Evolutionary conservation across 306 rosid genomes (phyloP), one percentile per base, ranked within the genome.

Genomic region (Amphicarpaea edgeworthii): DNA sequence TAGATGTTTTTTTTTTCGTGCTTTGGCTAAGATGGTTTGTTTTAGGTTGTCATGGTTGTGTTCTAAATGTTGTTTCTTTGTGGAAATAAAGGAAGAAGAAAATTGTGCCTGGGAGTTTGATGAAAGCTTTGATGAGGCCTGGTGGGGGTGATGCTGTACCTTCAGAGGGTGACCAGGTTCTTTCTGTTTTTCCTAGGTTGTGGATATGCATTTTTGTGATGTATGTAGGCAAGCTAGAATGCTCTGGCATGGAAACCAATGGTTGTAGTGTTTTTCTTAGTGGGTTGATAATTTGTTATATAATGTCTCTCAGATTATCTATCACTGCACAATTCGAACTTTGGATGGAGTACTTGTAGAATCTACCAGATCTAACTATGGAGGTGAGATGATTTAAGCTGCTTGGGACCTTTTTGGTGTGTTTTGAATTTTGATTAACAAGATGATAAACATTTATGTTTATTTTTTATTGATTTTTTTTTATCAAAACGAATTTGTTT

Each of bases 101-200:
- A 85, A 87, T n/a, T 73, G 89, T 75, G 62, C 90, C 96, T 14
- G 99, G 97, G 77, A 89, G 92, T 80, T 81, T 95, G 92, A 90
- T 92, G 97, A 95, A 95, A 87, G 99, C 99, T 23, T 23, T 87
- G 87, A 41, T 95, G 54, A 91, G 93, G 84, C 93, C 96, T 34
- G 99, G 99, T 58, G 97, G 89, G n/a, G n/a, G n/a, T n/a, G n/a
- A n/a, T n/a, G n/a, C 82, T 21, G 85, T 55, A 20, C 96, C 99
- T 57, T 89, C 93, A 0, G 96, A 95, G 41, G 97, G 93, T 63
- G 96, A 92, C 43, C 99, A 95, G 97, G 98, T 95, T 83, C 34
- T 73, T 66, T 77, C 55, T 81, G 43, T 63, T 10, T 54, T 83
- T 37, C 10, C n/a, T n/a, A 1, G 26, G 54, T 53, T 60, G 14